These are phyloP conservation scores for Ailanthus altissimus DNA, from an alignment of 345 rosid genomes.

Conservation along the genomic window DNA sequence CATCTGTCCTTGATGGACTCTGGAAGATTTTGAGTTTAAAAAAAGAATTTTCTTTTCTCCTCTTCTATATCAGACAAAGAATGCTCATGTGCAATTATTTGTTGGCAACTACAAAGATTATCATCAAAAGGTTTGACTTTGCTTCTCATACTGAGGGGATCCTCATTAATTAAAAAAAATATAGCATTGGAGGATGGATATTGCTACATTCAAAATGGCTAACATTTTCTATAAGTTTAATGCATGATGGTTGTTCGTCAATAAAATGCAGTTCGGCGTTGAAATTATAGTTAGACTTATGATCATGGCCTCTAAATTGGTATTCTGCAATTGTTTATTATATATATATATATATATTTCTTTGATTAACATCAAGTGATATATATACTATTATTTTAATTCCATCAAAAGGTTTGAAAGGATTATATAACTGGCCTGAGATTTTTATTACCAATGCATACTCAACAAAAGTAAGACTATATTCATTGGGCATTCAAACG, in stretches of 20 bases:
- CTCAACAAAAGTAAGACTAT: conserved; percentile 31
- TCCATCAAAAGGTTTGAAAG: too few relatives aligned
- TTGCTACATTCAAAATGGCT: neutral
- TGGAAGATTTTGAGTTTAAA: conserved; percentile 11
- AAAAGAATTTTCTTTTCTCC: neutral
- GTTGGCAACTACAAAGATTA: neutral
- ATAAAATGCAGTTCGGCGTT: neutral
- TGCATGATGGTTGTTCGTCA: neutral
- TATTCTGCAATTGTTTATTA: too few relatives aligned
- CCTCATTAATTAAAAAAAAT: neutral
- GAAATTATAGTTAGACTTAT: neutral
- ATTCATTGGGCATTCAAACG: conserved; percentile 31
- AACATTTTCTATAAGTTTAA: neutral
- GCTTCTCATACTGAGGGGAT: neutral
- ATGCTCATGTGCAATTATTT: neutral
- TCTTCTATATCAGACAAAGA: conserved; percentile 2
- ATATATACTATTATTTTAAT: too few relatives aligned
- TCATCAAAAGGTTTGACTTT: conserved; percentile 3
- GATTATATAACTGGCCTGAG: too few relatives aligned
- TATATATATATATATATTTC: too few relatives aligned
- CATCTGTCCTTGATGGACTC: neutral
- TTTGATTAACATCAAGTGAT: too few relatives aligned
- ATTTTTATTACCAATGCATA: too few relatives aligned
- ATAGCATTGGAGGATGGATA: neutral
- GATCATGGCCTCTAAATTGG: too few relatives aligned